phyloP scores from a whole-genome alignment of 2,329 filamentous ascomycete species.

The Colletotrichum higginsianum region DNA sequence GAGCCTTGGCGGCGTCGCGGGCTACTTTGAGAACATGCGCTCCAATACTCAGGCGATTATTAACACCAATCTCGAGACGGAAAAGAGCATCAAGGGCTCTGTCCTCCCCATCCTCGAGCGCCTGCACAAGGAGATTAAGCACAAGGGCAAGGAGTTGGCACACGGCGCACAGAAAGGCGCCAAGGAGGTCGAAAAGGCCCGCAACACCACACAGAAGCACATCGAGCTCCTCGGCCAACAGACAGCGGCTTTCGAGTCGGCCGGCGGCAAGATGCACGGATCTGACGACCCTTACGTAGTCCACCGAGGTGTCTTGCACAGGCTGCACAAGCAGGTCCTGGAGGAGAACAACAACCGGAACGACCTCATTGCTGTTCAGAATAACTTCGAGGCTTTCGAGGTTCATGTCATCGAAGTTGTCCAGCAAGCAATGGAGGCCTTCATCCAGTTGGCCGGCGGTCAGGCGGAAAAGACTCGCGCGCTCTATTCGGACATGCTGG shows the following conservation, averaged over 20 bases:
- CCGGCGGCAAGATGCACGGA: conserved; percentile 78
- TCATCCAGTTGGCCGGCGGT: conserved; percentile 83
- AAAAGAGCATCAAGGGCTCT: conserved; percentile 88
- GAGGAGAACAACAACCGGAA: conserved; percentile 98
- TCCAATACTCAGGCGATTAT: conserved; percentile 92
- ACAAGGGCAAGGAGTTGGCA: conserved; percentile 91
- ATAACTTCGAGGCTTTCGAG: conserved; percentile 90
- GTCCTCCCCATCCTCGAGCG: conserved; percentile 92
- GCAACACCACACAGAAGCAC: conserved; percentile 90
- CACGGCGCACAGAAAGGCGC: conserved; percentile 85
- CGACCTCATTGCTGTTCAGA: conserved; percentile 92
- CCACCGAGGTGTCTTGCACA: conserved; percentile 84
- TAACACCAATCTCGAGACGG: conserved; percentile 91
- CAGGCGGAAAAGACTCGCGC: conserved; percentile 86
- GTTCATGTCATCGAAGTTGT: conserved; percentile 86
- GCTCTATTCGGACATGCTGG: conserved; percentile 88
- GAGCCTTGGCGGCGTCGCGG: conserved; percentile 86
- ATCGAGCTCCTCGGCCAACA: conserved; percentile 94
- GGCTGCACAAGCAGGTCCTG: conserved; percentile 89
- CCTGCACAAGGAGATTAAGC: conserved; percentile 96
- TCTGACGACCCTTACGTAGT: conserved; percentile 91
- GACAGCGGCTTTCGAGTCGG: conserved; percentile 83
- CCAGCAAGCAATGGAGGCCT: conserved; percentile 86
- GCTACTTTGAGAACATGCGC: conserved; percentile 94
- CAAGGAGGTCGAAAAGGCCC: conserved; percentile 93